A percentile compares a stretch with the other conserved stretches of the same genome.
These are phyloP conservation scores for Citrus sp. DNA, from an alignment of 345 rosid species.

Conservation along the genomic window DNA sequence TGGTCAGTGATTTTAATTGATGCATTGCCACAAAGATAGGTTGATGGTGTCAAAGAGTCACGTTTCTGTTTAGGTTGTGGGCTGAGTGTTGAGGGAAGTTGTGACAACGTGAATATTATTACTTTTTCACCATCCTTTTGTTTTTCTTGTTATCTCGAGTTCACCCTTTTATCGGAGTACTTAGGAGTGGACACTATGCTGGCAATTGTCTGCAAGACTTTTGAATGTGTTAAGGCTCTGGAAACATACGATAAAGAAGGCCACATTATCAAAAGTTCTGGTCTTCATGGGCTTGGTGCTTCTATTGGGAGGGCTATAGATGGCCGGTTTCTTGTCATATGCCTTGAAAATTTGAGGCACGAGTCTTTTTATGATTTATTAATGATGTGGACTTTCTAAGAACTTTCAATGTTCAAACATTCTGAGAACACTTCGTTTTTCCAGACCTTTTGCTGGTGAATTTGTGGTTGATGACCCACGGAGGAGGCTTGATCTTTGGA, in stretches of 20 bases:
- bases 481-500: slow-evolving; percentile 77
- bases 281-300: slow-evolving; percentile 80
- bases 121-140: slow-evolving; percentile 4
- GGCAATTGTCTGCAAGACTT: slow-evolving; percentile 71
- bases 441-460: slow-evolving; percentile 75
- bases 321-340: slow-evolving; percentile 67
- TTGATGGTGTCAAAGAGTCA: not conserved
- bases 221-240: slow-evolving; percentile 48
- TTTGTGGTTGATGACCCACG: slow-evolving; percentile 73
- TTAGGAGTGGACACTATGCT: slow-evolving; percentile 76
- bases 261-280: slow-evolving; percentile 48
- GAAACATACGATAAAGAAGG: slow-evolving; percentile 61
- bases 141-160: slow-evolving; percentile 16
- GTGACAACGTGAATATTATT: slow-evolving; percentile 1
- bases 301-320: slow-evolving; percentile 60
- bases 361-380: slow-evolving; percentile 15
- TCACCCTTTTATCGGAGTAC: slow-evolving; percentile 74
- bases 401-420: slow-evolving; percentile 6
- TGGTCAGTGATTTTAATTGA: not conserved
- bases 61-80: not conserved
- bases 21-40: not conserved
- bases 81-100: not conserved
- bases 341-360: slow-evolving; percentile 80
- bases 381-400: slow-evolving; percentile 10
- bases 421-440: slow-evolving; percentile 9